Evolutionary conservation across 257 asterid genomes (phyloP).

Genomic region (Lycium ferocissimum): DNA sequence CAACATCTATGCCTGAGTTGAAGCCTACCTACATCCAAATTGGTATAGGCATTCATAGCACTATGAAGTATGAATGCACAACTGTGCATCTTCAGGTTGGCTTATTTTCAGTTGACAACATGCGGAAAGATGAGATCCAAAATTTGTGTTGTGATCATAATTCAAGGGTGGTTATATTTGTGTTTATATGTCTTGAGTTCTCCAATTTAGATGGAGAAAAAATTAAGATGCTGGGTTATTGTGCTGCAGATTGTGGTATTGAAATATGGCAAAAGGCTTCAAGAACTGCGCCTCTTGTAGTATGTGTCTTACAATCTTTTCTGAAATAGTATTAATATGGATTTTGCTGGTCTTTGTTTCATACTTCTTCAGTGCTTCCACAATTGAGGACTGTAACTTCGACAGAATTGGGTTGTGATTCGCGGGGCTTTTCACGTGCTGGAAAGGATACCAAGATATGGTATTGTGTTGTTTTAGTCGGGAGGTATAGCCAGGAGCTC

Average conservation of each 20-base stretch:
- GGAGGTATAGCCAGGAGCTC: constrained; percentile 90
- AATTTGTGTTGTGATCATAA: constrained; percentile 14
- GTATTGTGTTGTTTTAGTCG: constrained; percentile 94
- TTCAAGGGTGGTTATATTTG: background rate
- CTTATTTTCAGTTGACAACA: background rate
- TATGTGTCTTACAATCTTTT: constrained; percentile 30
- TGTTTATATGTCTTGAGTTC: constrained; percentile 4
- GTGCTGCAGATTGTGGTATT: background rate
- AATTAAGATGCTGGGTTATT: background rate
- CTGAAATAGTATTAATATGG: constrained; percentile 29
- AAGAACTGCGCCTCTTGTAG: background rate
- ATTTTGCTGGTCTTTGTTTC: constrained; percentile 26
- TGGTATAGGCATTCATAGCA: background rate
- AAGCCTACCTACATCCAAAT: constrained; percentile 3
- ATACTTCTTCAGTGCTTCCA: constrained; percentile 73
- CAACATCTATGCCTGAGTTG: background rate
- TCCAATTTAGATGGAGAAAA: background rate
- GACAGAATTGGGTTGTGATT: constrained; percentile 86
- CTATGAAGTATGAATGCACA: background rate
- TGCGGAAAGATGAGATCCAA: background rate
- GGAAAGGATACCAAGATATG: constrained; percentile 79
- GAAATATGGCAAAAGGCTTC: background rate
- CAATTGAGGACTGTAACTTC: constrained; percentile 89
- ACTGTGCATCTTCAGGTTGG: background rate
- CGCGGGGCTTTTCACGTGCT: constrained; percentile 85